Conservation (phyloP, 768 basidiomycete species). For the Auricularia cornea region DNA sequence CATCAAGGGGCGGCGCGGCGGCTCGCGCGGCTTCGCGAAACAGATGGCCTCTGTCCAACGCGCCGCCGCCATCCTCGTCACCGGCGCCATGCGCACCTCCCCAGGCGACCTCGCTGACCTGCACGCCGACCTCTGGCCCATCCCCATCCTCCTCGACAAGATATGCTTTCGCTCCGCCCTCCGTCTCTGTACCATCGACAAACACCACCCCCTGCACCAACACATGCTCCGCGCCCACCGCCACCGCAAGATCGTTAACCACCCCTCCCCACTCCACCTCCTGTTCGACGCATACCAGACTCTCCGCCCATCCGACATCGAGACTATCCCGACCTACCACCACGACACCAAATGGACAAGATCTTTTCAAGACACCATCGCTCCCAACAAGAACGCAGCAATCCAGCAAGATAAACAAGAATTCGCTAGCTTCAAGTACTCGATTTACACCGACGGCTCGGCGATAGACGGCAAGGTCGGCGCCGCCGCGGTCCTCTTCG, state of each 20-base stretch:
- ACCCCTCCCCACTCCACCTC: background rate
- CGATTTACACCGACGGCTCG: too few species aligned
- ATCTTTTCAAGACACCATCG: too few species aligned
- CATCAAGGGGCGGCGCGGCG: background rate
- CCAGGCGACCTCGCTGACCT: slow-evolving; percentile 11
- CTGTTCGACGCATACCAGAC: too few species aligned
- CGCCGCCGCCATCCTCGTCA: slow-evolving; percentile 9
- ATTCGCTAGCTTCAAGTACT: too few species aligned
- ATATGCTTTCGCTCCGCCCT: background rate
- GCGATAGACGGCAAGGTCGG: too few species aligned
- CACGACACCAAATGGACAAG: too few species aligned
- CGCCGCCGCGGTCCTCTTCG: too few species aligned
- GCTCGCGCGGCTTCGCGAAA: background rate
- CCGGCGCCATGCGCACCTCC: slow-evolving; percentile 11
- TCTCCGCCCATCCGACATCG: too few species aligned
- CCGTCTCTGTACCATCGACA: slow-evolving; percentile 5
- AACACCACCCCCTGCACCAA: background rate
- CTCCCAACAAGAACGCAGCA: too few species aligned
- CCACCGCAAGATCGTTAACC: background rate
- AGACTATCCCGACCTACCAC: too few species aligned
- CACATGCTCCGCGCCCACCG: background rate
- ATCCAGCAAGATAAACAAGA: too few species aligned
- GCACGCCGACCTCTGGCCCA: slow-evolving; percentile 7
- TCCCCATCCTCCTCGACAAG: background rate
- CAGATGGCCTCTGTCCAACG: slow-evolving; percentile 12